Conservation (phyloP, 2,329 filamentous ascomycete genomes). For the Penicillium sp. region DNA sequence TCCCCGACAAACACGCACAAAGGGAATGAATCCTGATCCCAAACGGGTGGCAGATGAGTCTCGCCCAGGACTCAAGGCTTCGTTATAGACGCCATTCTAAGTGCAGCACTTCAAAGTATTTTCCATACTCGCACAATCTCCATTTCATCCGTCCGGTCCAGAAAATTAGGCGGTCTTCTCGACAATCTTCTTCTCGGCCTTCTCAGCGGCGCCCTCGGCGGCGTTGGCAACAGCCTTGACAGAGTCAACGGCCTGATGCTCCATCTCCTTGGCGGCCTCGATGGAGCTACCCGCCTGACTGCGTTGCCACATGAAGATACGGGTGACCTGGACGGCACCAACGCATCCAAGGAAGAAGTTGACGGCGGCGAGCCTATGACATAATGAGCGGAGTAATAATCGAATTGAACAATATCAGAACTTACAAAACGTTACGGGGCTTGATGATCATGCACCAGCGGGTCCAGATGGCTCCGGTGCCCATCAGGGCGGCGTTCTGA, state of each 20-base stretch:
- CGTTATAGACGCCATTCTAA: slow-evolving; percentile 12
- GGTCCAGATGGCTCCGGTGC: slow-evolving; percentile 95
- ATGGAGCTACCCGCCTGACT: slow-evolving; percentile 53
- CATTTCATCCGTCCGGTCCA: neutral
- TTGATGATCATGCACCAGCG: slow-evolving; percentile 98
- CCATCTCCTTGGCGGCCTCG: slow-evolving; percentile 41
- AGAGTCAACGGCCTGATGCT: slow-evolving; percentile 35
- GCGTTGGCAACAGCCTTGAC: slow-evolving; percentile 33
- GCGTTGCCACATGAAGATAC: slow-evolving; percentile 66
- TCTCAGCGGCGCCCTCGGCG: slow-evolving; percentile 34
- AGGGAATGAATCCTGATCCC: neutral
- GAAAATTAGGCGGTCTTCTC: slow-evolving; percentile 21
- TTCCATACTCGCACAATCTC: slow-evolving; percentile 2
- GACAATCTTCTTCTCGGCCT: slow-evolving; percentile 24
- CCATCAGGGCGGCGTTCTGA: slow-evolving; percentile 85
- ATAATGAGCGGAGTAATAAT: slow-evolving; percentile 6
- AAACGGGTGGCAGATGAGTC: neutral
- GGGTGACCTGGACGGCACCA: slow-evolving; percentile 74
- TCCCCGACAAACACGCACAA: slow-evolving; percentile 1
- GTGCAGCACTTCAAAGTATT: slow-evolving; percentile 3
- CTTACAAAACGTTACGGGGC: slow-evolving; percentile 84
- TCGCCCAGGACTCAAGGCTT: neutral
- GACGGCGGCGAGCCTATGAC: slow-evolving; percentile 74
- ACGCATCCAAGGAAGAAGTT: slow-evolving; percentile 97
- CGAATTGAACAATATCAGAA: slow-evolving; percentile 12